Conservation (phyloP, 2,329 filamentous ascomycete species). For the Arthrobotrys entomopaga region DNA sequence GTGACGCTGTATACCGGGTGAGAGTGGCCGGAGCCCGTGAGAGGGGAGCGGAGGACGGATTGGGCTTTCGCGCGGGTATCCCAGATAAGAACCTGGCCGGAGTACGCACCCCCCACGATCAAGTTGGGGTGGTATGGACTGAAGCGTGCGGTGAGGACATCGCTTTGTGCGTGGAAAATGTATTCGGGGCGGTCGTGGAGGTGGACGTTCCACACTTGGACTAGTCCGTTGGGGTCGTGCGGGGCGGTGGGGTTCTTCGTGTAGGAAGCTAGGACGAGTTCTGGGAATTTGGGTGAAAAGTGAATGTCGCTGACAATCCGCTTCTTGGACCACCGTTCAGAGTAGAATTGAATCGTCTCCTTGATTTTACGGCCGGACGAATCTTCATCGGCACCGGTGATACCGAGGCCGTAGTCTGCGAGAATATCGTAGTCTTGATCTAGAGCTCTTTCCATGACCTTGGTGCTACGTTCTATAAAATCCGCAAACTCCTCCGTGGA, state of each 20-base stretch:
- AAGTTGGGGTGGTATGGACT: conserved; percentile 98
- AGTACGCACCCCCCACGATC: conserved; percentile 95
- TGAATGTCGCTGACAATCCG: conserved; percentile 95
- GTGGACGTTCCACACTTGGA: conserved; percentile 97
- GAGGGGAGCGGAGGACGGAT: conserved; percentile 93
- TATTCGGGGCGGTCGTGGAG: conserved; percentile 95
- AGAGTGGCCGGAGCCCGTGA: conserved; percentile 93
- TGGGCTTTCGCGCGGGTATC: conserved; percentile 89
- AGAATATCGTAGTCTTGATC: conserved; percentile 87
- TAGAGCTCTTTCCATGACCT: conserved; percentile 93
- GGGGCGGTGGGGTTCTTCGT: conserved; percentile 97
- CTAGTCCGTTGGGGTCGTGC: conserved; percentile 89
- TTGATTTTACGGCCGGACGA: conserved; percentile 77
- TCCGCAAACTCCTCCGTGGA: conserved; percentile 92
- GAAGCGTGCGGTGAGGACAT: conserved; percentile 94
- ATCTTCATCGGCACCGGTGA: conserved; percentile 81
- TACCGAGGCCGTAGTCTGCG: conserved; percentile 87
- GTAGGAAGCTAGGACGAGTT: conserved; percentile 91
- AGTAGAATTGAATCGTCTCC: conserved; percentile 91
- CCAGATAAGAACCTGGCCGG: conserved; percentile 95
- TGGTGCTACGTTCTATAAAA: conserved; percentile 94
- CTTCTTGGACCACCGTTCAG: conserved; percentile 96
- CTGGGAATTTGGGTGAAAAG: conserved; percentile 94
- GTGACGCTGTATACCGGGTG: conserved; percentile 96
- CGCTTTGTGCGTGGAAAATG: conserved; percentile 93